phyloP scores from a whole-genome alignment of 352 stramenopile genomes.

The Phytophthora cajani region DNA sequence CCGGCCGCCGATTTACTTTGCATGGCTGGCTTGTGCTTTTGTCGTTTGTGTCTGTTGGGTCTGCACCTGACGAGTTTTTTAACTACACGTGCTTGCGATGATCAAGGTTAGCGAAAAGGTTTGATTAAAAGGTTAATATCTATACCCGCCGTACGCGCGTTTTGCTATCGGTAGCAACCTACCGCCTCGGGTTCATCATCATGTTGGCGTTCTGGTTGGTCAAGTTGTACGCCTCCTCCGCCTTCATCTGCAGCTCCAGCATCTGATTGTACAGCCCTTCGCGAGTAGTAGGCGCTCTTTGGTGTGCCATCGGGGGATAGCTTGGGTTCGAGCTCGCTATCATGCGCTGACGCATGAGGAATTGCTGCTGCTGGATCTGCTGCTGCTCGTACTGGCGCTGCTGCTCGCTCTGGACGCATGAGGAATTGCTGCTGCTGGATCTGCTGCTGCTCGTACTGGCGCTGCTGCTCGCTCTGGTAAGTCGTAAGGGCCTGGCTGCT shows the following conservation, averaged over 20 bases:
- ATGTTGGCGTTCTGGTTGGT: constrained; percentile 76
- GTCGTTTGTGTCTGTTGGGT: too few relatives aligned
- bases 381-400: constrained; percentile 46
- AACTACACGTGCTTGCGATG: neutral
- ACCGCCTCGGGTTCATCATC: constrained; percentile 52
- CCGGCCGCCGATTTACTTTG: too few relatives aligned
- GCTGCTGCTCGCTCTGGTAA: constrained; percentile 44
- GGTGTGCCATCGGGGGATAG: constrained; percentile 13
- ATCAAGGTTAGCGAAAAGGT: constrained; percentile 1
- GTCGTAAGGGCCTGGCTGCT: constrained; percentile 19
- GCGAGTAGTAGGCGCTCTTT: constrained; percentile 33
- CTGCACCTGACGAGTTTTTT: neutral
- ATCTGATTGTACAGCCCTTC: constrained; percentile 81
- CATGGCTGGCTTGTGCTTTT: too few relatives aligned
- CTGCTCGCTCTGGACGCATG: constrained; percentile 41
- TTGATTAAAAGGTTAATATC: constrained; percentile 30
- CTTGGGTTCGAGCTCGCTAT: constrained; percentile 30
- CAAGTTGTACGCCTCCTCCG: constrained; percentile 72
- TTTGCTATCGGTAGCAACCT: constrained; percentile 14
- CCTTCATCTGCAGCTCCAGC: constrained; percentile 74
- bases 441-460: constrained; percentile 45
- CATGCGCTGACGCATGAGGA: constrained; percentile 35
- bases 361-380: constrained; percentile 43
- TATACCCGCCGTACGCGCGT: constrained; percentile 3
- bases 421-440: constrained; percentile 42